These are phyloP conservation scores for Fusarium succisae DNA, from an alignment of 2,329 filamentous ascomycete species.

Conservation along the genomic window DNA sequence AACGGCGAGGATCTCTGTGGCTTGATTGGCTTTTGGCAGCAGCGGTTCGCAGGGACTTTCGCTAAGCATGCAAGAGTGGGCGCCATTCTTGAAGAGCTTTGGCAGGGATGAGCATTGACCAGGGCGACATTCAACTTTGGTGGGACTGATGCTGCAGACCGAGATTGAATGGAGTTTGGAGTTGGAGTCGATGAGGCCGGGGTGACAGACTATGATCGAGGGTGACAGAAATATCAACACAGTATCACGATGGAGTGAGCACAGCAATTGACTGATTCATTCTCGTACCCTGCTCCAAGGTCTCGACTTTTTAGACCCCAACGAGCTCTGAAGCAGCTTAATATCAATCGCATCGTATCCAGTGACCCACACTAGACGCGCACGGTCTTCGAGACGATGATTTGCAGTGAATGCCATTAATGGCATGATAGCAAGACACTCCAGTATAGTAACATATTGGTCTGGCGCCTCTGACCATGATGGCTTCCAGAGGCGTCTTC, in stretches of 20 bases:
- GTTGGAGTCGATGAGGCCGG: neutral
- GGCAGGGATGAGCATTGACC: constrained; percentile 6
- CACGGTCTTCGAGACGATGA: constrained; percentile 1
- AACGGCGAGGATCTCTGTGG: constrained; percentile 18
- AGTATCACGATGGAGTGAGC: fast-evolving
- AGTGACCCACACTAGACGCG: neutral
- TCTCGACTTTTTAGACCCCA: neutral
- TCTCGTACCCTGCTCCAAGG: neutral
- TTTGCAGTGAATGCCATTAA: neutral
- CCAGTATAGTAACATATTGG: neutral
- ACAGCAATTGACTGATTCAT: neutral
- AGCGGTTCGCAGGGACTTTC: constrained; percentile 13
- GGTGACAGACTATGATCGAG: fast-evolving
- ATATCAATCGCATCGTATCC: constrained; percentile 16
- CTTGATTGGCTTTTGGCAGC: constrained; percentile 19
- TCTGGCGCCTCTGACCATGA: constrained; percentile 5
- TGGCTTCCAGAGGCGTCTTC: constrained; percentile 7
- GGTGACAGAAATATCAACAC: neutral
- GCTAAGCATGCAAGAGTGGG: constrained; percentile 17
- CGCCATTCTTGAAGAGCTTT: neutral
- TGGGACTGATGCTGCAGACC: constrained; percentile 24
- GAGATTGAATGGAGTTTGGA: constrained; percentile 34
- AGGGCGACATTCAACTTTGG: constrained; percentile 16
- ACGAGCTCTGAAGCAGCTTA: neutral
- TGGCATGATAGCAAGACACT: constrained; percentile 1